Conservation (phyloP, 331 rosid species). For the Rhamnella rubrinervis region DNA sequence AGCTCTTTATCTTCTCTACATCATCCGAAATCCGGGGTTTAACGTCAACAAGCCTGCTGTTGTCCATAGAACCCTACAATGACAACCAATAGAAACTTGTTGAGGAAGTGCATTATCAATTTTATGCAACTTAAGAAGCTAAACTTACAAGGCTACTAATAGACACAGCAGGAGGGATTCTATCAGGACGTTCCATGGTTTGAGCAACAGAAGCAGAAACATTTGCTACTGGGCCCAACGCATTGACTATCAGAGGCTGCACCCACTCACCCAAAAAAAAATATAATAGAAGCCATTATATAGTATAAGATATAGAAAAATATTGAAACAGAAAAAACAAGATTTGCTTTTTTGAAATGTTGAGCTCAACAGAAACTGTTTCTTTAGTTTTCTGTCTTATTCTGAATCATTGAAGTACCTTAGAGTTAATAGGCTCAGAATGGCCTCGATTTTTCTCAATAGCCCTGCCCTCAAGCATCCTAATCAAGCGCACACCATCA, state of each 20-base stretch:
- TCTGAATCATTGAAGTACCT: constrained; percentile 21
- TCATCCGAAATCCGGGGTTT: constrained; percentile 44
- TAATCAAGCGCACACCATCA: constrained; percentile 40
- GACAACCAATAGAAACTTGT: constrained; percentile 8
- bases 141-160: constrained; percentile 37
- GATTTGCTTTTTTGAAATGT: not conserved
- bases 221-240: constrained; percentile 36
- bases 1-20: constrained; percentile 33
- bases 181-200: constrained; percentile 33
- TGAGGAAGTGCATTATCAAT: not conserved
- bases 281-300: not conserved
- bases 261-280: not conserved
- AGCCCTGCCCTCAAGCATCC: constrained; percentile 43
- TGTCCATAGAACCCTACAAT: constrained; percentile 39
- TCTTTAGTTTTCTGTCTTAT: too few species aligned
- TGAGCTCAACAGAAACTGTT: not conserved
- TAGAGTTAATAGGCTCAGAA: constrained; percentile 36
- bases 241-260: constrained; percentile 48
- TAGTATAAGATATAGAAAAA: not conserved
- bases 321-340: not conserved
- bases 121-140: constrained; percentile 1
- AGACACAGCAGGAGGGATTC: constrained; percentile 39
- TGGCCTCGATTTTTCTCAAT: constrained; percentile 41
- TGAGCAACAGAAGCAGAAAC: constrained; percentile 29
- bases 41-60: constrained; percentile 44